These are phyloP conservation scores for Ormosia semicastrata DNA, from an alignment of 306 rosid genomes.

Conservation along the genomic window DNA sequence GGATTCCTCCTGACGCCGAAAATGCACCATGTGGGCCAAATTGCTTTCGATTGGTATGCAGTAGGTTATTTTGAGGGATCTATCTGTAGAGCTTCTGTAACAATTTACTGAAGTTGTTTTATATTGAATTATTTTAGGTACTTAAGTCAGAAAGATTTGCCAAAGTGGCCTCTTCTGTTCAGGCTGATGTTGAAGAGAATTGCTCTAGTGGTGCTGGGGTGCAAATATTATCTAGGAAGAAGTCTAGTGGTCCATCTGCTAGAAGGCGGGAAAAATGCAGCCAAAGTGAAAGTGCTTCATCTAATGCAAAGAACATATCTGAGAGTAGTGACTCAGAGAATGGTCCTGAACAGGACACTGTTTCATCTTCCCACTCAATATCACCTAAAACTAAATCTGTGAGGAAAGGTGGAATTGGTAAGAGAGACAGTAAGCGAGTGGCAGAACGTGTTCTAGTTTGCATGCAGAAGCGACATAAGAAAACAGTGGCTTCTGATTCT, in stretches of 20 bases:
- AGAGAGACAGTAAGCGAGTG: slow-evolving; percentile 94
- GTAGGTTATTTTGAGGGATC: slow-evolving; percentile 1
- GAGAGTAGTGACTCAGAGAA: slow-evolving; percentile 95
- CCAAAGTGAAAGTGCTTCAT: slow-evolving; percentile 94
- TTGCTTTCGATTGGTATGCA: slow-evolving; percentile 79
- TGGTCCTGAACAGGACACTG: slow-evolving; percentile 64
- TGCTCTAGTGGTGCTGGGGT: slow-evolving; percentile 38
- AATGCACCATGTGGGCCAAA: slow-evolving; percentile 73
- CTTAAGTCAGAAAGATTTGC: slow-evolving; percentile 58
- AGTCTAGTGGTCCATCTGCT: slow-evolving; percentile 38
- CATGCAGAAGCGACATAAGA: slow-evolving; percentile 93
- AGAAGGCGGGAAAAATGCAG: slow-evolving; percentile 59
- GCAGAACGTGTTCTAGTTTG: slow-evolving; percentile 82
- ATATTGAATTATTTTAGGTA: slow-evolving; percentile 45
- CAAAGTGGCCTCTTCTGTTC: slow-evolving; percentile 48
- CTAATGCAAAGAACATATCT: slow-evolving; percentile 75
- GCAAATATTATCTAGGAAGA: slow-evolving; percentile 47
- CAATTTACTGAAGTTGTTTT: slow-evolving; percentile 28
- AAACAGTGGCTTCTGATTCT: slow-evolving; percentile 68
- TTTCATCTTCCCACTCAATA: slow-evolving; percentile 46
- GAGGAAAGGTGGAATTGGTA: slow-evolving; percentile 58
- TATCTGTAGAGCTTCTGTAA: neutral
- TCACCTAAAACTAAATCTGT: slow-evolving; percentile 58
- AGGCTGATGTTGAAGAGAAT: slow-evolving; percentile 63
- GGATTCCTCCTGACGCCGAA: slow-evolving; percentile 65